phyloP scores from a whole-genome alignment of 768 basidiomycete genomes.

The Boletus rubescentipes region DNA sequence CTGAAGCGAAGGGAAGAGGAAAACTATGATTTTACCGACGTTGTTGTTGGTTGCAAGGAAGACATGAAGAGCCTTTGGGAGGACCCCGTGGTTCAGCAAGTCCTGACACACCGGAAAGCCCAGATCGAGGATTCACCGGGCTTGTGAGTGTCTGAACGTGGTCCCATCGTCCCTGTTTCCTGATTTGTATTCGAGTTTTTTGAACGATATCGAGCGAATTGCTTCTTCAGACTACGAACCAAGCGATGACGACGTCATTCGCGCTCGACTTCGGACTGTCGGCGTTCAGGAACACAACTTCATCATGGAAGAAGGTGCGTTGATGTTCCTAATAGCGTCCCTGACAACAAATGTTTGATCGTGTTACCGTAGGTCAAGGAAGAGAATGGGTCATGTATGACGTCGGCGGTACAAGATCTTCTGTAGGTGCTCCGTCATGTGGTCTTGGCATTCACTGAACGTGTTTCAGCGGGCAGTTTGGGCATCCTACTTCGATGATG shows the following conservation, averaged over 20 bases:
- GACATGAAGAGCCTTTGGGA: slow-evolving; percentile 72
- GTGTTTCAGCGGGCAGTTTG: slow-evolving; percentile 61
- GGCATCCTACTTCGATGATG: slow-evolving; percentile 82
- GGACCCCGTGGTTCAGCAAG: slow-evolving; percentile 60
- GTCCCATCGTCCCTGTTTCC: slow-evolving; percentile 8
- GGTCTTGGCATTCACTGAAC: slow-evolving; percentile 5
- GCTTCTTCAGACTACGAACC: slow-evolving; percentile 63
- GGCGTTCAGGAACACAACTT: slow-evolving; percentile 77
- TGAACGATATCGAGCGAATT: slow-evolving; percentile 68
- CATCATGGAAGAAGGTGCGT: slow-evolving; percentile 60
- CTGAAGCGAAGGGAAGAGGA: too few relatives aligned
- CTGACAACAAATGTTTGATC: not conserved
- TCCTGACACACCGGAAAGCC: slow-evolving; percentile 51
- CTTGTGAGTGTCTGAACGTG: slow-evolving; percentile 51
- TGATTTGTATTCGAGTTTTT: slow-evolving; percentile 47
- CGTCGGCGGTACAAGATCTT: slow-evolving; percentile 73
- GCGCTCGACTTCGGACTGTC: slow-evolving; percentile 74
- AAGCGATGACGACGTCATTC: slow-evolving; percentile 73
- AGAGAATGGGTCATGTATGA: slow-evolving; percentile 82
- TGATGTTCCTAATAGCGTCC: not conserved
- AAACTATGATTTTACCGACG: slow-evolving; percentile 51
- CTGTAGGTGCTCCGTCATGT: slow-evolving; percentile 37
- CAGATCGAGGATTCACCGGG: slow-evolving; percentile 70
- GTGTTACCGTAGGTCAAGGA: slow-evolving; percentile 45
- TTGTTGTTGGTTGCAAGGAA: slow-evolving; percentile 58